phyloP scores from a whole-genome alignment of 2,329 filamentous ascomycete genomes.

The Trichothecium roseum region DNA sequence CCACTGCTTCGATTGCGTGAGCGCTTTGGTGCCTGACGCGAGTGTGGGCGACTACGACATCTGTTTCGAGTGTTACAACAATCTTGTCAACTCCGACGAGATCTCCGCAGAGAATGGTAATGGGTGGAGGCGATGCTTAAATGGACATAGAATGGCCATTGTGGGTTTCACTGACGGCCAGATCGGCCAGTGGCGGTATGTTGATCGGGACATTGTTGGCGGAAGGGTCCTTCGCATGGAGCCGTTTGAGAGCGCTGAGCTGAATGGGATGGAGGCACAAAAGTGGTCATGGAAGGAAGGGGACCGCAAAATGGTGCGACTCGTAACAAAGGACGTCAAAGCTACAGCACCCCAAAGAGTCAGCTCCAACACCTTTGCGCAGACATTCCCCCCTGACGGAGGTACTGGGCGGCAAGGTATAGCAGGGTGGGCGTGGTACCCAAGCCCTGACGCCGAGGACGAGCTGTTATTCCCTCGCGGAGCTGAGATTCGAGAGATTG shows the following conservation, averaged over 20 bases:
- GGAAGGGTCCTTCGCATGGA: constrained; percentile 59
- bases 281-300: constrained; percentile 41
- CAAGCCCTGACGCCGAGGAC: constrained; percentile 51
- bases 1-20: constrained; percentile 70
- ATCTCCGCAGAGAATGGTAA: constrained; percentile 68
- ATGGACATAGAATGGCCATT: constrained; percentile 75
- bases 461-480: constrained; percentile 78
- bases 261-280: constrained; percentile 24
- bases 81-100: constrained; percentile 49
- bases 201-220: constrained; percentile 67
- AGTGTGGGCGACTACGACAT: constrained; percentile 74
- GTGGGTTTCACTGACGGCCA: constrained; percentile 63
- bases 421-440: constrained; percentile 73
- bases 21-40: constrained; percentile 32
- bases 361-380: constrained; percentile 14
- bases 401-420: constrained; percentile 54
- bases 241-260: constrained; percentile 26
- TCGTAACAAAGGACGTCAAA: constrained; percentile 42
- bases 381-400: constrained; percentile 61
- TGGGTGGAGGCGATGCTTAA: constrained; percentile 76
- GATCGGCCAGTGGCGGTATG: constrained; percentile 55
- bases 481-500: constrained; percentile 72
- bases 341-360: constrained; percentile 26
- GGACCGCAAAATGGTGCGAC: constrained; percentile 27
- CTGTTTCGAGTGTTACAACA: constrained; percentile 67